Evolutionary conservation across 78 protist species (phyloP), one percentile per base, ranked within the genome.

Genomic region (Pigoraptor vietnamica): DNA sequence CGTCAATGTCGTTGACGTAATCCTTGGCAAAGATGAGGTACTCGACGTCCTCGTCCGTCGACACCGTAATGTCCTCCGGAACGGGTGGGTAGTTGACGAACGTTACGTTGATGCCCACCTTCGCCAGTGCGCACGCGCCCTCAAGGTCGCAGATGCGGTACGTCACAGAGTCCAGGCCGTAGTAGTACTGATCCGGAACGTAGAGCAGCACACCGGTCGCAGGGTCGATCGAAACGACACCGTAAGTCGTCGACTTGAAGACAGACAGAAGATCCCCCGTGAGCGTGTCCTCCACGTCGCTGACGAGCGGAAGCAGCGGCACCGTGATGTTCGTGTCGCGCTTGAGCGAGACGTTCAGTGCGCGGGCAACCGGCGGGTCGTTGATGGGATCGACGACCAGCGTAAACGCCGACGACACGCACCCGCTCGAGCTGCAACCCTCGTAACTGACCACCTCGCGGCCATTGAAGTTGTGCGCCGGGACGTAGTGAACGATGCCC

Each of bases 21-120:
- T 83, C 87, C 39, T 32, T 32, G 1, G 38, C 38, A 32, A 83
- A 32, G 39, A 83, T 1, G n/a, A 83, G 87, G 23, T 25, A 34
- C 24, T 29, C 37, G 29, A 2, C 10, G 32, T 86, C 89, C 89
- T 86, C 89, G 25, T 1, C n/a, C 21, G 89, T 86, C 37, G 55
- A 37, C 29, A 23, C n/a, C 21, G 29, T 23, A 19, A 23, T 37
- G 40, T 86, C 40, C 34, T 14, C 2, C 35, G 89, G 37, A 10
- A 87, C 90, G n/a, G 90, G 90, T 14, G 90, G 40, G 90, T 87
- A 39, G 90, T 87, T 87, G 90, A 87, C 90, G 2, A 6, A 32
- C 21, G 79, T 38, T 0, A 87, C 79, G 24, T 2, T 40, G 79
- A 87, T 38, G 2, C 9, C 34, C 24, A 87, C 21, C 39, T 1